Conservation (phyloP, 208 protist species). For the Trypanosoma mega region DNA sequence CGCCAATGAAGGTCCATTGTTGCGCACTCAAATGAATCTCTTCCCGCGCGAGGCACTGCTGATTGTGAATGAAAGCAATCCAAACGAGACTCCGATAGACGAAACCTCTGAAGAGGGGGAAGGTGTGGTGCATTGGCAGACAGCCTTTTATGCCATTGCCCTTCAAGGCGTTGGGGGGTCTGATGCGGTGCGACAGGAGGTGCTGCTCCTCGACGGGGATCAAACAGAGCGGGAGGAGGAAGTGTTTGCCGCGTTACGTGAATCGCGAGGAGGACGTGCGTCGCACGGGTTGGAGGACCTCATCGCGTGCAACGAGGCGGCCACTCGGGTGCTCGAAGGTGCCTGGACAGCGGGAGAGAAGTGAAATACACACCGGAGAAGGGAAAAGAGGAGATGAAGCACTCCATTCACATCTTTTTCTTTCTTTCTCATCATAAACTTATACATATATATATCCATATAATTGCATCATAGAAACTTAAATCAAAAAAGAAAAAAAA, state of each 20-base stretch:
- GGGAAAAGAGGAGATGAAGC: not conserved
- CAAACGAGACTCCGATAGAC: not conserved
- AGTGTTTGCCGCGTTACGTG: not conserved
- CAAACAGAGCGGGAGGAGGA: constrained; percentile 14
- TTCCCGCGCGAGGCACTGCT: not conserved
- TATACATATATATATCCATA: constrained; percentile 2
- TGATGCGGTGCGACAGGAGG: constrained; percentile 20
- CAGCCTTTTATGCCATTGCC: constrained; percentile 20
- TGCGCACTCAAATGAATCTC: constrained; percentile 1
- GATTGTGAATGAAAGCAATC: not conserved
- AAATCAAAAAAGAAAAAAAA: not conserved
- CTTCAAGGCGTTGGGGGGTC: constrained; percentile 10
- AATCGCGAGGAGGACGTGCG: not conserved
- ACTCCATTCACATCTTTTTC: no score
- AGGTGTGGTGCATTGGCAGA: constrained; percentile 6
- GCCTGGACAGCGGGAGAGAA: constrained; percentile 5
- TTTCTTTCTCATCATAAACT: no score
- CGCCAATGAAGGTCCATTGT: constrained; percentile 11
- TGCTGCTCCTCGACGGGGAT: constrained; percentile 30
- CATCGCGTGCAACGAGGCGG: constrained; percentile 10
- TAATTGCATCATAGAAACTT: not conserved
- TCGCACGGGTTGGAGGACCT: not conserved
- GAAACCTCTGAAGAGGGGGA: not conserved
- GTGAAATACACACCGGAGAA: not conserved
- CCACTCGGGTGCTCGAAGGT: constrained; percentile 22